Conservation (phyloP, 164 flowering plant genomes). For the Dillenia suffruticosa region DNA sequence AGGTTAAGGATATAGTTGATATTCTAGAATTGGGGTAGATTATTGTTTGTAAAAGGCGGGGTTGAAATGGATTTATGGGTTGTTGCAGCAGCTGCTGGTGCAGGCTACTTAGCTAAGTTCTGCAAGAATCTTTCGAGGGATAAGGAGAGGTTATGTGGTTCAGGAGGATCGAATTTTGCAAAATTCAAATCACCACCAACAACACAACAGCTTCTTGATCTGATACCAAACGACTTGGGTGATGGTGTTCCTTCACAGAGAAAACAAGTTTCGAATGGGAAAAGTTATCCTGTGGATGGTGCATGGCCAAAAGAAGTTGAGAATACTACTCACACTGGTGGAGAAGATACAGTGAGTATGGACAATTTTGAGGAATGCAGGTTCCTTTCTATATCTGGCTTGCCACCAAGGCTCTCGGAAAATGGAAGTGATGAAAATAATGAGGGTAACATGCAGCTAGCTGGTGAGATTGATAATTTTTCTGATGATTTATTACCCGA, state of each 20-base stretch:
- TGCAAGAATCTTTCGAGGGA: slow-evolving; percentile 37
- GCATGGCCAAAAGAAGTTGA: slow-evolving; percentile 14
- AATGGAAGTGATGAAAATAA: slow-evolving; percentile 9
- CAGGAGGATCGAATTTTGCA: slow-evolving; percentile 17
- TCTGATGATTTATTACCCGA: slow-evolving; percentile 14
- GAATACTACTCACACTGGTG: slow-evolving; percentile 20
- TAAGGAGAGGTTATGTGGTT: slow-evolving; percentile 20
- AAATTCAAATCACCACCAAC: slow-evolving; percentile 16
- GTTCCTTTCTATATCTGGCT: slow-evolving; percentile 20
- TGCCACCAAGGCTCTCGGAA: slow-evolving; percentile 12
- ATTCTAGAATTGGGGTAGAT: slow-evolving; percentile 8
- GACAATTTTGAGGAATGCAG: slow-evolving; percentile 13
- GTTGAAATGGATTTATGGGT: slow-evolving; percentile 67
- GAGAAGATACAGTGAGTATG: slow-evolving; percentile 12
- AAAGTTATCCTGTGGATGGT: slow-evolving; percentile 11
- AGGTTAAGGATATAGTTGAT: slow-evolving; percentile 2
- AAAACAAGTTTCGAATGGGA: slow-evolving; percentile 7
- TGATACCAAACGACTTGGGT: slow-evolving; percentile 12
- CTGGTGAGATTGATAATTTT: slow-evolving; percentile 8
- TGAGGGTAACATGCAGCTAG: slow-evolving; percentile 5
- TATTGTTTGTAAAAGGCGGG: slow-evolving; percentile 1
- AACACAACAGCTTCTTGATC: slow-evolving; percentile 8
- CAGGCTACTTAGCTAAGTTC: slow-evolving; percentile 55
- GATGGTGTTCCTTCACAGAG: slow-evolving; percentile 15
- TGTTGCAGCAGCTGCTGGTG: slow-evolving; percentile 69